Base-by-base conservation (phyloP, 2,329 filamentous ascomycete genomes). In the Colletotrichum tofieldiae region DNA sequence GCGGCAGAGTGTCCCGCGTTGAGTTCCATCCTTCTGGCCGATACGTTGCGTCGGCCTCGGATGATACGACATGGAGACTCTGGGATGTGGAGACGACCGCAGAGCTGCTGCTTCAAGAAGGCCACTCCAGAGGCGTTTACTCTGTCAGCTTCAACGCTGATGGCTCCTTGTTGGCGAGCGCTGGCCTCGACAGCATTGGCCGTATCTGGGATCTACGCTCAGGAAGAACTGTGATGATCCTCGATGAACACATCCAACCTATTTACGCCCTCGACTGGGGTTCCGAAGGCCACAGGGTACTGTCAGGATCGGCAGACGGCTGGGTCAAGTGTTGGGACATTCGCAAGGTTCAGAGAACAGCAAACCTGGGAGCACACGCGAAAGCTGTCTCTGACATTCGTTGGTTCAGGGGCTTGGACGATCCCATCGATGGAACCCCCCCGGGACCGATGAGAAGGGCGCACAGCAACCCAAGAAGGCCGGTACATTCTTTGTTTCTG, bases 261-360 rank as follows among this genome's bases (percentile, higher is more conserved):
- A 98, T 99, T 65, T 95, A 97, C 78, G 95, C 92, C 0, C 86
- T 98, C 7, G 95, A 98, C 81, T 99, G 97, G 96, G 92, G 93
- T 70, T 89, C 92, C 0, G 96, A 99, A 79, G 95, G 96, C 7
- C 92, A 98, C 81, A 91, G 96, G n/a, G 90, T 98, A 11, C 86
- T 98, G n/a, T 95, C 95, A 0, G 95, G 95, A 1, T 97, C 95
- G 18, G 94, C 92, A 2, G 96, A 99, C 79, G 96, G 96, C 23
- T 98, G 96, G 90, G 92, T 98, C 78, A 98, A 98, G 82, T 98
- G 96, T 83, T 99, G 96, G 96, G 96, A 99, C 79, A 88, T 99
- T 64, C 91, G 96, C 56, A 96, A 96, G 77, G 95, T 98, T 60
- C 90, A 93, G 77, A 92, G 92, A 74, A 92, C 90, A 0, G 96